Evolutionary conservation across 2,329 filamentous ascomycete genomes (phyloP), one percentile per base, ranked within the genome.

Genomic region (Ophiostoma fasciatum): DNA sequence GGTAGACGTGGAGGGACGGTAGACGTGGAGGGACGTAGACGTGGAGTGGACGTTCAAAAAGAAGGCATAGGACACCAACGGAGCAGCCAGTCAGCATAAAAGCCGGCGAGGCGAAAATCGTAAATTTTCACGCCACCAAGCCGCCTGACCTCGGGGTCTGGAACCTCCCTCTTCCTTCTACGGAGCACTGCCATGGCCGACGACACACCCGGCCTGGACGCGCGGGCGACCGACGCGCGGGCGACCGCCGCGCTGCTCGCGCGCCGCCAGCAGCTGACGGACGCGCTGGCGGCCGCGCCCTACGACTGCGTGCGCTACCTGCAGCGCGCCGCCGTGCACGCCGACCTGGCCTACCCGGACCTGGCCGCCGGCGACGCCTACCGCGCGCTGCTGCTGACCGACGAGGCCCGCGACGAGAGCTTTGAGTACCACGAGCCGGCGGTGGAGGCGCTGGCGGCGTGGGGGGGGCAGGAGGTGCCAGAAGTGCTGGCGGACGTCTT

Each of bases 311-410:
- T 80, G 37, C 61, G 78, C 7, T 78, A 77, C 45, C 62, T 82
- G 37, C 68, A 78, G 44, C 73, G 87, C 22, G 83, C 83, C 18
- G 60, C 70, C 23, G 63, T 80, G 28, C 75, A 94, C 55, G 69
- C 75, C 13, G 63, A 74, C 31, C 66, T 94, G 31, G 82, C 75
- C 26, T 96, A 94, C 55, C 83, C 84, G 0, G 90, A 98, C 54
- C 71, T 98, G 27, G 85, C 85, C 5, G 78, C 79, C 10, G 83
- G 84, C 23, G 87, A 94, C 62, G 83, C 84, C 5, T 96, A 96
- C 54, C 78, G 81, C 37, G 85, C 87, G 1, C 66, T 96, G n/a
- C 70, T 94, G 4, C 62, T 98, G 31, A 71, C 81, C 13, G 88
- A 96, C 51, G 83, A 90, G 45, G 69, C 84, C 25, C 58, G 67